Evolutionary conservation across 1,139 yeast genomes (phyloP).

Genomic region (Hyphopichia buzzinii): DNA sequence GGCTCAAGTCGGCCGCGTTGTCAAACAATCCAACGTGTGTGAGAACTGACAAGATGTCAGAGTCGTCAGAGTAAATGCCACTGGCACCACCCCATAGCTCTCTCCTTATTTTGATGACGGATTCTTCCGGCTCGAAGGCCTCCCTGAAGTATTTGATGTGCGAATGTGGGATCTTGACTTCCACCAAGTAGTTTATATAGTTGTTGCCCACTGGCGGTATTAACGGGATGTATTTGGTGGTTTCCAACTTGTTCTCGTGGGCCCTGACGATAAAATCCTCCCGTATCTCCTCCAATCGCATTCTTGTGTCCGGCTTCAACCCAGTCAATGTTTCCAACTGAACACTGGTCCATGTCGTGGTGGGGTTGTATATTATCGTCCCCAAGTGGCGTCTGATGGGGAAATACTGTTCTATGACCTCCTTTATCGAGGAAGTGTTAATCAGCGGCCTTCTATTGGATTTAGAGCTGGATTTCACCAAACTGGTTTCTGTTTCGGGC

Average conservation of each 20-base stretch:
- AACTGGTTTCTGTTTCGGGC: too few species aligned
- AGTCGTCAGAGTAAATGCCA: slow-evolving; percentile 84
- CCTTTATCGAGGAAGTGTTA: background rate
- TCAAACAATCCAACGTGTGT: slow-evolving; percentile 69
- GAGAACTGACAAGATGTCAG: slow-evolving; percentile 73
- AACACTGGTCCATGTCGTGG: slow-evolving; percentile 45
- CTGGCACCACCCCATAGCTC: slow-evolving; percentile 86
- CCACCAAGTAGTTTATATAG: slow-evolving; percentile 59
- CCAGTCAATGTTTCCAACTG: slow-evolving; percentile 40
- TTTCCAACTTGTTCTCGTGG: slow-evolving; percentile 1
- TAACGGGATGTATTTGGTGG: slow-evolving; percentile 33
- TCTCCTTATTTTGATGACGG: slow-evolving; percentile 39
- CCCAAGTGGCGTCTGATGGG: slow-evolving; percentile 57
- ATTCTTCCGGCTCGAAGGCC: slow-evolving; percentile 25
- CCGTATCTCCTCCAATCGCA: slow-evolving; percentile 29
- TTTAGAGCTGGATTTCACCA: too few species aligned
- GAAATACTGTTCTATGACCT: slow-evolving; percentile 27
- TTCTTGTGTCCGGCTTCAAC: slow-evolving; percentile 32
- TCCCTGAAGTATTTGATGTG: slow-evolving; percentile 27
- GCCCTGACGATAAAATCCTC: slow-evolving; percentile 17
- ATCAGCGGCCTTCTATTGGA: background rate
- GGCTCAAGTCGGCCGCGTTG: slow-evolving; percentile 25
- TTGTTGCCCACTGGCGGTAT: slow-evolving; percentile 50
- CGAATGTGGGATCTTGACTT: slow-evolving; percentile 60
- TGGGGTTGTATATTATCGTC: slow-evolving; percentile 57